Base-by-base conservation (phyloP, 495 filamentous ascomycete genomes). In the Penicillium daleae region DNA sequence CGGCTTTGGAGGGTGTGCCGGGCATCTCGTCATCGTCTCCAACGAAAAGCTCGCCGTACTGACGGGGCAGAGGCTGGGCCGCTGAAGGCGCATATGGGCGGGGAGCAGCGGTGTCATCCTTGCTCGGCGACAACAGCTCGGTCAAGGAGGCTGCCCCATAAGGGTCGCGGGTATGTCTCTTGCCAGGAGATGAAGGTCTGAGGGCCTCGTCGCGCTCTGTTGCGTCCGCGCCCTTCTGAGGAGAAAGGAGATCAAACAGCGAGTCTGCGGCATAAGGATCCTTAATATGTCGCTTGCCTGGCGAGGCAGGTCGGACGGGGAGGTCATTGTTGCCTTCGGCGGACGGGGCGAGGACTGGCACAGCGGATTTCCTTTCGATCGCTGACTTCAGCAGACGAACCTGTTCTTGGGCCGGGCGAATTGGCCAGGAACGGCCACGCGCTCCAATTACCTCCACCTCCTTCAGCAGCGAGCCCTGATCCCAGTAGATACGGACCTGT, bases 361-460 rank as follows among this genome's bases (percentile, higher is more conserved):
- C 55, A 4, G 66, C 29, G 32, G 65, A 51, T 33, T 63, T 61
- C 8, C 60, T 66, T 4, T 71, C 66, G 46, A 70, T 70, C 49
- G 77, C 80, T 4, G 72, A 70, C 65, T 77, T 77, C 64, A 98
- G 89, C 61, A 96, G 78, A 65, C 84, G 88, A 46, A 87, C 82
- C 75, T 98, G 95, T 26, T 96, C 92, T 65, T 86, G 89, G 59
- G 89, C 90, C 70, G 97, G 92, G 61, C 88, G 90, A 74, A 99
- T 94, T 21, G 95, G 95, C 95, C 95, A 99, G 71, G 90, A 92
- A 69, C 88, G 90, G 49, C 90, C 91, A 27, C 90, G 88, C 66
- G 86, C 85, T 59, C 95, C 95, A 76, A 99, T 98, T 32, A 97
- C 88, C 66, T 97, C 93, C 56, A 97, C 86, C 71, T 94, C 89